A percentile compares a stretch with the other conserved stretches of the same genome.
These are phyloP conservation scores for Fraxinus anomala DNA, from an alignment of 257 asterid genomes.

Conservation along the genomic window DNA sequence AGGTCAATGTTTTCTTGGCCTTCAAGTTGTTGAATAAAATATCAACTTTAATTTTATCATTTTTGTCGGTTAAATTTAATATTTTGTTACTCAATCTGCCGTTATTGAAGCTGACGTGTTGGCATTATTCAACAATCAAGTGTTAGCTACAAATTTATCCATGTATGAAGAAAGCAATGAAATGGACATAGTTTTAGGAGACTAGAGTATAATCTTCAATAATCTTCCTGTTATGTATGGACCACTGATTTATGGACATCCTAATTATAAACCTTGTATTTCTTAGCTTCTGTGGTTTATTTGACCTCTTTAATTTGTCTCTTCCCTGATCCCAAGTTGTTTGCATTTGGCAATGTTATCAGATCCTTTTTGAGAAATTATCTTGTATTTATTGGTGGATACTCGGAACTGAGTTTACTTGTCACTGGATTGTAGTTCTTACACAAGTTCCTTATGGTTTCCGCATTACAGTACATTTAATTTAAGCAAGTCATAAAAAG, in stretches of 20 bases:
- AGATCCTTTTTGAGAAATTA: not conserved
- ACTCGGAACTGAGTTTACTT: not conserved
- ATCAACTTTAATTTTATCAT: not conserved
- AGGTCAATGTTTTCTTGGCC: conserved; percentile 6
- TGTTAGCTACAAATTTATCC: not conserved
- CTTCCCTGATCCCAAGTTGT: not conserved
- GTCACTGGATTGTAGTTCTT: not conserved
- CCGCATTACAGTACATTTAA: not conserved
- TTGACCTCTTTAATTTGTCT: not conserved
- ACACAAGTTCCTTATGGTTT: not conserved
- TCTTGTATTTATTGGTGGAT: not conserved
- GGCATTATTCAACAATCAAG: conserved; percentile 3
- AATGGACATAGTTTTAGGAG: not conserved
- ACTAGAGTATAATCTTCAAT: not conserved
- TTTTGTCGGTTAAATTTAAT: conserved; percentile 16
- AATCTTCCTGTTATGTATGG: not conserved
- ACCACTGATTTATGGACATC: not conserved
- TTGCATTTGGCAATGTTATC: not conserved
- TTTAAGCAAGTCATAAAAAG: not conserved
- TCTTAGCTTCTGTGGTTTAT: not conserved
- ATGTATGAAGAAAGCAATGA: conserved; percentile 2
- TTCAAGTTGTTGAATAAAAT: conserved; percentile 2
- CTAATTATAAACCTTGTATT: not conserved
- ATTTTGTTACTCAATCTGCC: conserved; percentile 3
- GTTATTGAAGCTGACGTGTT: conserved; percentile 2